These are phyloP conservation scores for Puccinia sorghi DNA, from an alignment of 1,284 basidiomycete species.

Conservation along the genomic window DNA sequence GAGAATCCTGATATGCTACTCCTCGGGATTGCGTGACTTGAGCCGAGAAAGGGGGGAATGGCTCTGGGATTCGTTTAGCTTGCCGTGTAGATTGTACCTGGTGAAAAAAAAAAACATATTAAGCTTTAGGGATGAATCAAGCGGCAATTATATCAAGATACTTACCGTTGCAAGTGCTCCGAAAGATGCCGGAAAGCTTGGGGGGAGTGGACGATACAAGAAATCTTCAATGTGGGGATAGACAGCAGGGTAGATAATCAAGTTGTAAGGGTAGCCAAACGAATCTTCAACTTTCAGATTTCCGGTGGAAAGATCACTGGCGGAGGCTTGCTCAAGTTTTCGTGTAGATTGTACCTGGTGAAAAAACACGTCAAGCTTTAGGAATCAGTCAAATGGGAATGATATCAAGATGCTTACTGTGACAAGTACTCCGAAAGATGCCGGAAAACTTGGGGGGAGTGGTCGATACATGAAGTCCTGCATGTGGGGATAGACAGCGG, in stretches of 20 bases:
- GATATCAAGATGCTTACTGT: neutral
- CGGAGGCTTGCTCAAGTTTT: neutral
- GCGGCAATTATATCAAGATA: neutral
- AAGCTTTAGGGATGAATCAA: neutral
- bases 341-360: slow-evolving; percentile 2
- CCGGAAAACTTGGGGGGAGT: neutral
- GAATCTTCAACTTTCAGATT: neutral
- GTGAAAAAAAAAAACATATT: neutral
- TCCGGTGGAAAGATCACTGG: neutral
- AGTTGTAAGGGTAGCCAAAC: slow-evolving; percentile 31
- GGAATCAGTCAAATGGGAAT: neutral
- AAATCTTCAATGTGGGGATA: slow-evolving; percentile 24
- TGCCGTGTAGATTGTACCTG: slow-evolving; percentile 7
- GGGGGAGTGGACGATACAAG: slow-evolving; percentile 5
- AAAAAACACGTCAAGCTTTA: neutral
- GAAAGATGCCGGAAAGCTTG: neutral
- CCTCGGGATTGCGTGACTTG: slow-evolving; percentile 6
- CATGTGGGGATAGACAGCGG: slow-evolving; percentile 28
- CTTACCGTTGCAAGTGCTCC: neutral
- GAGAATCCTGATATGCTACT: slow-evolving; percentile 11
- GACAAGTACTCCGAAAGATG: neutral
- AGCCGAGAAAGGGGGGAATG: slow-evolving; percentile 15
- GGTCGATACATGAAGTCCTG: slow-evolving; percentile 7
- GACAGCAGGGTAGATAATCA: slow-evolving; percentile 24
- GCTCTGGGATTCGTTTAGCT: neutral